A percentile compares a stretch with the other conserved stretches of the same genome.
These are phyloP conservation scores for Dipteronia sinensis DNA, from an alignment of 345 rosid genomes.

Conservation along the genomic window DNA sequence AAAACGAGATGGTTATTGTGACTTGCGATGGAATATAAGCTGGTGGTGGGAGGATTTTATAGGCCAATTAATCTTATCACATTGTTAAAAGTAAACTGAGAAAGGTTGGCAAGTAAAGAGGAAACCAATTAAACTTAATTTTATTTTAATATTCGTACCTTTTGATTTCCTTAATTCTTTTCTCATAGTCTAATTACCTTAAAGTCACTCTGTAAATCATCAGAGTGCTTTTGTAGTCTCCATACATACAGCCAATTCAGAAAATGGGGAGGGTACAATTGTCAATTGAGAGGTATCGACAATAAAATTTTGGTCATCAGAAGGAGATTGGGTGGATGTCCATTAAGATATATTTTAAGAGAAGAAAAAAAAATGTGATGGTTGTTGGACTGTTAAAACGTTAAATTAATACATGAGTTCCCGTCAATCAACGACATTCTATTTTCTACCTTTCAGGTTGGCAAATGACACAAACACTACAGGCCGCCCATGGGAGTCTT, in stretches of 20 bases:
- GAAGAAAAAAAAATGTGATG: not conserved
- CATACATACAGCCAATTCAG: not conserved
- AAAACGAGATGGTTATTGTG: not conserved
- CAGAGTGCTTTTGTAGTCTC: no score
- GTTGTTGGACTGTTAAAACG: not conserved
- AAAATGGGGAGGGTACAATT: not conserved
- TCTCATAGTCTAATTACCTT: slow-evolving; percentile 15
- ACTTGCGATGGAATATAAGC: not conserved
- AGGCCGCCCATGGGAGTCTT: not conserved
- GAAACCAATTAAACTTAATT: not conserved
- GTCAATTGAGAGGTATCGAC: slow-evolving; percentile 10
- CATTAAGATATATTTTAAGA: not conserved
- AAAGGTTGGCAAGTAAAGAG: not conserved
- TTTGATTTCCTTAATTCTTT: slow-evolving; percentile 4
- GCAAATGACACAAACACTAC: not conserved
- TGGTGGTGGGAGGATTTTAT: not conserved
- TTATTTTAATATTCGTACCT: not conserved
- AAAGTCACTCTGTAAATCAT: not conserved
- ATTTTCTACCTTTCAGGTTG: not conserved
- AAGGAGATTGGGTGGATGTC: slow-evolving; percentile 13
- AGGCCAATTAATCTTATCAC: not conserved
- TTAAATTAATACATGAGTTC: not conserved
- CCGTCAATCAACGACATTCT: not conserved
- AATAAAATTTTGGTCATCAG: slow-evolving; percentile 12
- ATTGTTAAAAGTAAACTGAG: not conserved